Evolutionary conservation across 2,329 filamentous ascomycete species (phyloP).

Genomic region (Pyricularia grisea): DNA sequence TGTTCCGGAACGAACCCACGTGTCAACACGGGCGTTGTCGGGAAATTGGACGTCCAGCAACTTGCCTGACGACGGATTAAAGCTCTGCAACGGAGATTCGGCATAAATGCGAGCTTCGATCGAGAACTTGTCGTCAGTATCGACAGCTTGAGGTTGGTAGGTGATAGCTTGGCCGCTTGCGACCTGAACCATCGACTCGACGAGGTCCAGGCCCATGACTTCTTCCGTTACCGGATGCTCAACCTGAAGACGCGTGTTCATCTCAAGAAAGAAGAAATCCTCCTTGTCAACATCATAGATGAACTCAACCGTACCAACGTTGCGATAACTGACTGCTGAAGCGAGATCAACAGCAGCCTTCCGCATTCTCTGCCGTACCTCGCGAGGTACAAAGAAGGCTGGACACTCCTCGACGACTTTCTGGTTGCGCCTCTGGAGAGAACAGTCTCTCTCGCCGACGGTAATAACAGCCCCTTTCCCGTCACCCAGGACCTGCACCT

Average conservation of each 20-base stretch:
- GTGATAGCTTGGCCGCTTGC: slow-evolving; percentile 34
- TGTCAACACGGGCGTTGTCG: slow-evolving; percentile 48
- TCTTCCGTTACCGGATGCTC: slow-evolving; percentile 34
- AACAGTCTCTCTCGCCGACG: slow-evolving; percentile 53
- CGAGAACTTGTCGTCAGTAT: slow-evolving; percentile 27
- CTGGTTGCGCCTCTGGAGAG: slow-evolving; percentile 52
- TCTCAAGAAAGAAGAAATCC: slow-evolving; percentile 10
- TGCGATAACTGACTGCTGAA: slow-evolving; percentile 3
- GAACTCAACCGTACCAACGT: slow-evolving; percentile 10
- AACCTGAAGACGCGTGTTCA: slow-evolving; percentile 25
- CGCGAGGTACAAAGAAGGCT: slow-evolving; percentile 37
- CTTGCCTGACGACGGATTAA: slow-evolving; percentile 55
- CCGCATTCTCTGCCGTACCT: slow-evolving; percentile 12
- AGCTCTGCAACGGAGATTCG: slow-evolving; percentile 56
- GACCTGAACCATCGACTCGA: slow-evolving; percentile 18
- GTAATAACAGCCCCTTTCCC: slow-evolving; percentile 42
- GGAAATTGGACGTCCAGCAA: slow-evolving; percentile 36
- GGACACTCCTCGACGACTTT: slow-evolving; percentile 60
- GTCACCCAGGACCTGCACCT: slow-evolving; percentile 41
- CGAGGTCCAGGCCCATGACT: slow-evolving; percentile 26
- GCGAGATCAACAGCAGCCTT: slow-evolving; percentile 9
- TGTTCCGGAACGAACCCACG: slow-evolving; percentile 54
- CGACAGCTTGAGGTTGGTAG: background rate
- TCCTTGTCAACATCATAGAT: slow-evolving; percentile 6
- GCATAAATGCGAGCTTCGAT: slow-evolving; percentile 68